Evolutionary conservation across 2,329 filamentous ascomycete species (phyloP).

Genomic region (Pseudomassariella vexata): DNA sequence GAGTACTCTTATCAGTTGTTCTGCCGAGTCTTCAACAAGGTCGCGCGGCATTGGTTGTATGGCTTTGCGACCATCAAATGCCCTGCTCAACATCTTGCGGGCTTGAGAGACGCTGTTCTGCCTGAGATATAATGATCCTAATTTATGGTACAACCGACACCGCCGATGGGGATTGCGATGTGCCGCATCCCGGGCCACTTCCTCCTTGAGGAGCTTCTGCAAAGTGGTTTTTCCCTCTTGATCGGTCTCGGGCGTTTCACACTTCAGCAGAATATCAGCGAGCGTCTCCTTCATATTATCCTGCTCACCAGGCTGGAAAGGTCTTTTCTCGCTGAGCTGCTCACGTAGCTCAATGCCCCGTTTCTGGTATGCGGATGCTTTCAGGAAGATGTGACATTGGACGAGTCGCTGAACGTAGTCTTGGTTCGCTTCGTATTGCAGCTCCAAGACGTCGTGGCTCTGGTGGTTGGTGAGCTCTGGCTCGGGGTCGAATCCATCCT

Average conservation of each 20-base stretch:
- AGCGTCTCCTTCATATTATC: conserved; percentile 19
- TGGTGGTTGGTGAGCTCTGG: conserved; percentile 12
- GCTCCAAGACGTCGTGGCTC: conserved; percentile 14
- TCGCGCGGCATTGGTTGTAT: conserved; percentile 9
- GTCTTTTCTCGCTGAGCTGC: conserved; percentile 10
- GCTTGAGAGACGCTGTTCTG: conserved; percentile 15
- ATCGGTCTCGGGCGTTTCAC: conserved; percentile 12
- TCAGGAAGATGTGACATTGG: conserved; percentile 14
- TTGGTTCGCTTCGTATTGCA: conserved; percentile 17
- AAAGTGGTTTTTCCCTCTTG: conserved; percentile 15
- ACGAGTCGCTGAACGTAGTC: conserved; percentile 15
- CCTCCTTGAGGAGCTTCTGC: conserved; percentile 13
- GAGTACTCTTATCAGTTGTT: conserved; percentile 16
- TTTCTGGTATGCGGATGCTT: conserved; percentile 18
- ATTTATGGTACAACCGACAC: conserved; percentile 20
- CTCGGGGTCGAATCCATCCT: conserved; percentile 20
- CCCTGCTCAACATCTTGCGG: conserved; percentile 14
- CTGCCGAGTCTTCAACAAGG: conserved; percentile 17
- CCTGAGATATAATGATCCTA: conserved; percentile 17
- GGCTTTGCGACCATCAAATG: conserved; percentile 15
- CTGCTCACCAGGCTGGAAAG: conserved; percentile 8
- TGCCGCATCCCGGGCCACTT: conserved; percentile 9
- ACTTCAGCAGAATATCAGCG: conserved; percentile 18
- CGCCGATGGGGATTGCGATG: conserved; percentile 12
- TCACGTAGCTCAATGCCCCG: conserved; percentile 16